phyloP scores from a whole-genome alignment of 2,329 filamentous ascomycete species.

The Shiraia sp. region DNA sequence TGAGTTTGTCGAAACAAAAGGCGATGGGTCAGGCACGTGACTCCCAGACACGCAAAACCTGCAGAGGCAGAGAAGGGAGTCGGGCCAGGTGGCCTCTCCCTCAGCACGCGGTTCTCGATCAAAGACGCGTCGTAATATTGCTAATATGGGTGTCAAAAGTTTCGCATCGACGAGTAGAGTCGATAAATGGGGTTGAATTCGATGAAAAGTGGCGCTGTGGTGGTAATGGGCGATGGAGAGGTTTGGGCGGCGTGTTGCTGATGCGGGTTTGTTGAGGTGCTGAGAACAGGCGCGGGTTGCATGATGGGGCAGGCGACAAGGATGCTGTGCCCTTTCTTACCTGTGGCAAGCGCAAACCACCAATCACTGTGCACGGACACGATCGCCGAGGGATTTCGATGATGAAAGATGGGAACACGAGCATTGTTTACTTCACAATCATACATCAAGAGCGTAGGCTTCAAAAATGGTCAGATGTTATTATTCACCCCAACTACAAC shows the following conservation, averaged over 20 bases:
- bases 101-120: conserved; percentile 25
- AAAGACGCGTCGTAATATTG: conserved; percentile 33
- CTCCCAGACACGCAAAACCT: conserved; percentile 21
- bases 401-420: too few species aligned
- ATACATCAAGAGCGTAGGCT: too few species aligned
- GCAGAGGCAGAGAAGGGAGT: conserved; percentile 16
- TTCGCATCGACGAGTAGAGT: conserved; percentile 25
- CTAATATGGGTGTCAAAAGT: conserved; percentile 35
- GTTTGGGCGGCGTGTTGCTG: conserved; percentile 12
- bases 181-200: conserved; percentile 22
- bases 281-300: conserved; percentile 8
- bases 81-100: conserved; percentile 27
- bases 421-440: too few species aligned
- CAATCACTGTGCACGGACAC: too few species aligned
- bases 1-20: conserved; percentile 12
- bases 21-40: conserved; percentile 27
- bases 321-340: too few species aligned
- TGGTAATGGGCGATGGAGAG: conserved; percentile 22
- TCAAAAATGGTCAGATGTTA: too few species aligned
- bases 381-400: too few species aligned
- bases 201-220: conserved; percentile 21
- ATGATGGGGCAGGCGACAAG: too few species aligned
- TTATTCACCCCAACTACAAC: too few species aligned
- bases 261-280: conserved; percentile 17
- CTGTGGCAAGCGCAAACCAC: too few species aligned